Evolutionary conservation across 2,329 filamentous ascomycete species (phyloP).

Genomic region (Nemania sp.): DNA sequence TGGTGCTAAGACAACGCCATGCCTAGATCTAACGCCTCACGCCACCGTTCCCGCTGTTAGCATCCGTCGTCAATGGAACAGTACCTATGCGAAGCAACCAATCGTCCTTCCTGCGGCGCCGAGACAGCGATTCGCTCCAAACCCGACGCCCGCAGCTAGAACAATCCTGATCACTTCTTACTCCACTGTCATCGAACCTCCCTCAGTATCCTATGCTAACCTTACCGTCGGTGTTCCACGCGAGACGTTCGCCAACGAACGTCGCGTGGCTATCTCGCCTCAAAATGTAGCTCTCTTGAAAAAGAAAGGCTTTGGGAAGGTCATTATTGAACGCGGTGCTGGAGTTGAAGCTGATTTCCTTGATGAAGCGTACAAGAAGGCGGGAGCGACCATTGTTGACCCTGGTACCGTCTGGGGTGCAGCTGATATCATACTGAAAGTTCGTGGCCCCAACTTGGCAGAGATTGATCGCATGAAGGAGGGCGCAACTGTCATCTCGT

Average conservation of each 20-base stretch:
- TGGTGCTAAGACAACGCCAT: conserved; percentile 45
- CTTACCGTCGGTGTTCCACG: conserved; percentile 83
- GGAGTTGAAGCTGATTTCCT: conserved; percentile 81
- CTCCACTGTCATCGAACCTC: conserved; percentile 52
- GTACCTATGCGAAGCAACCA: conserved; percentile 47
- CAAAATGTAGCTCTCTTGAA: conserved; percentile 84
- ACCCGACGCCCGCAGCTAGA: conserved; percentile 39
- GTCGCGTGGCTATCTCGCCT: conserved; percentile 85
- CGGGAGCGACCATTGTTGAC: conserved; percentile 82
- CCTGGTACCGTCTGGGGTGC: conserved; percentile 76
- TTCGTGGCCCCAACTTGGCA: conserved; percentile 77
- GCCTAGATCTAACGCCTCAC: conserved; percentile 44
- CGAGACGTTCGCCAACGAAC: conserved; percentile 83
- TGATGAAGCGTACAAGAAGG: conserved; percentile 80
- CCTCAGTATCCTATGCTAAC: conserved; percentile 73
- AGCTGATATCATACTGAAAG: conserved; percentile 85
- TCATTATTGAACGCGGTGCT: conserved; percentile 85
- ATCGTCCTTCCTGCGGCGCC: conserved; percentile 47
- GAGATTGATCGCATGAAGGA: conserved; percentile 77
- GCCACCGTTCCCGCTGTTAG: conserved; percentile 36
- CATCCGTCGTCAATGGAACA: conserved; percentile 48
- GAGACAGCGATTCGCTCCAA: conserved; percentile 40
- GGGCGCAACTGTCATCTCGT: conserved; percentile 81
- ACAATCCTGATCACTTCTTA: conserved; percentile 48
- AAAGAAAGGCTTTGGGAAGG: conserved; percentile 84